Evolutionary conservation across 192 early-diverging fungal genomes (phyloP).

Genomic region (Chytriomyces sp.): DNA sequence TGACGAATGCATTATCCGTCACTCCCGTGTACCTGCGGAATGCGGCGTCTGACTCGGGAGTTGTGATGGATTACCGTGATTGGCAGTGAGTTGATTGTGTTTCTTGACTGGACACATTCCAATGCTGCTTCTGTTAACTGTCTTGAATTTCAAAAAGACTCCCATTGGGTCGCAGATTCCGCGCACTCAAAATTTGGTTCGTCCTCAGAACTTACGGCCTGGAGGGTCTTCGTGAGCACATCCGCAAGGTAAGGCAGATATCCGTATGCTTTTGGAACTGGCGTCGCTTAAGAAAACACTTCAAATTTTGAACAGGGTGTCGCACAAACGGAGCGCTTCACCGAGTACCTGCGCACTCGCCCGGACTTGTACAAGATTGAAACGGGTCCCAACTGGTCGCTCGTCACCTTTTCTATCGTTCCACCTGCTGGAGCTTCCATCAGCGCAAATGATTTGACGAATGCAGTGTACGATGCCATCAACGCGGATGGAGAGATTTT

Average conservation of each 20-base stretch:
- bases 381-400: constrained; percentile 29
- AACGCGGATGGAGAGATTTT: constrained; percentile 27
- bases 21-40: constrained; percentile 58
- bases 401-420: constrained; percentile 32
- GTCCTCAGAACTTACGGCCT: constrained; percentile 64
- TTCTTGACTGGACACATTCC: neutral
- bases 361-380: constrained; percentile 11
- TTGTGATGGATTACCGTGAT: constrained; percentile 60
- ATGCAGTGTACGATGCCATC: constrained; percentile 19
- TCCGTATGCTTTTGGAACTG: too few relatives aligned
- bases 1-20: constrained; percentile 59
- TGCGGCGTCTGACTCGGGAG: constrained; percentile 36
- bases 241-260: constrained; percentile 37
- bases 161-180: constrained; percentile 63
- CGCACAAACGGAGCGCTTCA: neutral
- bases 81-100: constrained; percentile 47
- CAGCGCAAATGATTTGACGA: constrained; percentile 26
- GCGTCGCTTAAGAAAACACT: too few relatives aligned
- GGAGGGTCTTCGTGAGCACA: constrained; percentile 56
- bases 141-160: constrained; percentile 7
- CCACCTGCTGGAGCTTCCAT: neutral
- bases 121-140: neutral
- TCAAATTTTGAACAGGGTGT: neutral
- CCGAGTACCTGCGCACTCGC: neutral
- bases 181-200: constrained; percentile 71